Evolutionary conservation across 106 monocot genomes (phyloP).

Genomic region (Agapanthus africanus): DNA sequence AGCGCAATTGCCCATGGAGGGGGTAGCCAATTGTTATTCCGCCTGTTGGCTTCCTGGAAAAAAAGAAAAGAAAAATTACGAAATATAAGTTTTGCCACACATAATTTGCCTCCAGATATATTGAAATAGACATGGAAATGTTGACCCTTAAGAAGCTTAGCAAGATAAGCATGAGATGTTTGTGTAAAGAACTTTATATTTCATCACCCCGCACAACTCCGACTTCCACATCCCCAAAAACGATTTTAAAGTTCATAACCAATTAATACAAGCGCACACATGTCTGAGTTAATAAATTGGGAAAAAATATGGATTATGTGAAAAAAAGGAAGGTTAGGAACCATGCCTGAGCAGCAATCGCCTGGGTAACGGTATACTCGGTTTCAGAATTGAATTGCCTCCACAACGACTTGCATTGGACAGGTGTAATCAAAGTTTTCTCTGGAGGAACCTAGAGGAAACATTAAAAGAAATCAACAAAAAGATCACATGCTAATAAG

Average conservation of each 20-base stretch:
- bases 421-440: conserved; percentile 13
- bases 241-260: too few relatives aligned
- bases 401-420: conserved; percentile 20
- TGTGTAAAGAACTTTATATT: too few relatives aligned
- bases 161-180: too few relatives aligned
- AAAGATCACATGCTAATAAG: too few relatives aligned
- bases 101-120: neutral
- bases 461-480: neutral
- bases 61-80: neutral
- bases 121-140: too few relatives aligned
- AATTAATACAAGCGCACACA: too few relatives aligned
- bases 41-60: conserved; percentile 76
- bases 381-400: conserved; percentile 19
- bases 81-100: neutral
- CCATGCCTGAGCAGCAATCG: conserved; percentile 80
- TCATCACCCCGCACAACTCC: too few relatives aligned
- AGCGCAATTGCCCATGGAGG: conserved; percentile 93
- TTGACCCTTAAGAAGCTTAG: too few relatives aligned
- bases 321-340: neutral
- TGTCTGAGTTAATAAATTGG: too few relatives aligned
- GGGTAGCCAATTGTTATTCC: conserved; percentile 91
- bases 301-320: neutral
- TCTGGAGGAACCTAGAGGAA: conserved; percentile 11
- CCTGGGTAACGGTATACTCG: conserved; percentile 37
- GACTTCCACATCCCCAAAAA: too few relatives aligned